Evolutionary conservation across 805 yeast species (phyloP), one percentile per base, ranked within the genome.

Genomic region (Metahyphopichia silvanorum): DNA sequence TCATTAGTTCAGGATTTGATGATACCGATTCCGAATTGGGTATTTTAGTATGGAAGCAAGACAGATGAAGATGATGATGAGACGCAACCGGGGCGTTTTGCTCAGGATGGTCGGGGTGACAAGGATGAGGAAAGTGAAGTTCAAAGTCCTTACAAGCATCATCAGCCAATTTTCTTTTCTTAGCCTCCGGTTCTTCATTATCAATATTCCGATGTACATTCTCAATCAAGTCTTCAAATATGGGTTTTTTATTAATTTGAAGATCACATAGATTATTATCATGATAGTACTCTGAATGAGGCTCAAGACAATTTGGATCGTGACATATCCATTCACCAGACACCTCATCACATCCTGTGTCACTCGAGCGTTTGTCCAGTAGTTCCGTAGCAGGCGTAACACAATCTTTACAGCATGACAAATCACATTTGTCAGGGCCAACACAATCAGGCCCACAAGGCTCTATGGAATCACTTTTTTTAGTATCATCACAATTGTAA

Each of bases 1-100:
- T 46, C 44, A 53, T 51, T 10, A 47, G 31, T n/a, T 39, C 31
- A 8, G 32, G 6, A 16, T 21, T 29, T 18, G 26, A 35, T 9
- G 37, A 21, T 22, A 26, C 40, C 2, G 26, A 25, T 20, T 37
- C 37, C 7, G 38, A 36, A 23, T 56, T 57, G 26, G 46, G 77
- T 28, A 49, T 55, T 27, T 49, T 55, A 17, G 78, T 72, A 50
- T 60, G 77, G 53, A 59, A 73, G 51, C 63, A 69, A 29, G 57
- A 70, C 54, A 65, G 69, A 37, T 66, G 69, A 18, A 60, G 52
- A 30, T 55, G 56, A 21, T 38, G 44, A 22, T 38, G 35, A n/a
- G 31, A 31, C 6, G 17, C 7, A n/a, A 13, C 26, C 16, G 22
- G 10, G 25, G 24, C 18, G 14, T 14, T 29, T 12, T 29, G 24